These are phyloP conservation scores for Nymphaea colorata DNA, from an alignment of 164 flowering plant genomes.

Conservation along the genomic window DNA sequence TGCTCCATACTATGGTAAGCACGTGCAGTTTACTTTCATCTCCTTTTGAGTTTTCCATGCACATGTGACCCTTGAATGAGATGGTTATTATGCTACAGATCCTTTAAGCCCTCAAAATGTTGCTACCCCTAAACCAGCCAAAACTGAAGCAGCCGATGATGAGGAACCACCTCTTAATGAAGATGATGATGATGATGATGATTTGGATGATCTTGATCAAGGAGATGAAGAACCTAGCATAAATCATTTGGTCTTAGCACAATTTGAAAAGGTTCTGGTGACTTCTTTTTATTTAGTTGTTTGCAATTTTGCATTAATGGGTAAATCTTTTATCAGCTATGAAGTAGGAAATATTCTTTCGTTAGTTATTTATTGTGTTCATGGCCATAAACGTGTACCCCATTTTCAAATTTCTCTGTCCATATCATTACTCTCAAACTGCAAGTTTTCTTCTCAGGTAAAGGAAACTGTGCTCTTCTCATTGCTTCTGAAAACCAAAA, in stretches of 20 bases:
- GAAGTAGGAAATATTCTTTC: too few relatives aligned
- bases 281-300: too few relatives aligned
- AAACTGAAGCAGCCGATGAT: conserved; percentile 55
- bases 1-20: conserved; percentile 69
- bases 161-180: conserved; percentile 43
- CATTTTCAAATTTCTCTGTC: too few relatives aligned
- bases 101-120: conserved; percentile 50
- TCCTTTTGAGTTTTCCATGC: not conserved
- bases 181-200: conserved; percentile 74
- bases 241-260: conserved; percentile 80
- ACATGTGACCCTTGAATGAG: not conserved
- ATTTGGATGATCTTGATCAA: conserved; percentile 70
- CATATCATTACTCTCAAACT: too few relatives aligned
- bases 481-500: not conserved
- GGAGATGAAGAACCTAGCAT: conserved; percentile 78
- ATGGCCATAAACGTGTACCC: too few relatives aligned
- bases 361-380: too few relatives aligned
- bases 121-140: conserved; percentile 18
- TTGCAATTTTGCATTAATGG: too few relatives aligned
- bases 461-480: not conserved
- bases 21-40: not conserved
- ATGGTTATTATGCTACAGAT: conserved; percentile 19
- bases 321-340: too few relatives aligned
- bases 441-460: too few relatives aligned
- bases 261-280: conserved; percentile 79